Evolutionary conservation across 768 basidiomycete genomes (phyloP).

Genomic region (Mycena galopus): DNA sequence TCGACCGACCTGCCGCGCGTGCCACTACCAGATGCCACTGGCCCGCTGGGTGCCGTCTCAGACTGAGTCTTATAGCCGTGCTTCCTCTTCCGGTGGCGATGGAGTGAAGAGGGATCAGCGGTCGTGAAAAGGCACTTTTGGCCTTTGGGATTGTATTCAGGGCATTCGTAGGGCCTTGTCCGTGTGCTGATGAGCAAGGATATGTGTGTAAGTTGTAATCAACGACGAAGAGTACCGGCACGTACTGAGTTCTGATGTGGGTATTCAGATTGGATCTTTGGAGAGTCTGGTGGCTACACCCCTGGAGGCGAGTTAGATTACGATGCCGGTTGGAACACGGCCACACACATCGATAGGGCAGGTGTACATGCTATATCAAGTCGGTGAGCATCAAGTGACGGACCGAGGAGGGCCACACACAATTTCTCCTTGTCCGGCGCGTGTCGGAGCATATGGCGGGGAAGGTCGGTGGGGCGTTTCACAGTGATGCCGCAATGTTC

Average conservation of each 20-base stretch:
- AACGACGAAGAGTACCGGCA: not conserved
- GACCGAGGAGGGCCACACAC: not conserved
- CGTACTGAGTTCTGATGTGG: slow-evolving; percentile 33
- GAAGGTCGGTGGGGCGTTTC: slow-evolving; percentile 19
- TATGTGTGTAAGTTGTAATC: not conserved
- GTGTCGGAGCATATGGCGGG: slow-evolving; percentile 26
- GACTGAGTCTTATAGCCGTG: slow-evolving; percentile 19
- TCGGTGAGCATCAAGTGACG: not conserved
- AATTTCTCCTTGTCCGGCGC: slow-evolving; percentile 27
- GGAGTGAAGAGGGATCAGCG: slow-evolving; percentile 25
- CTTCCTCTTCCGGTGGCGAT: slow-evolving; percentile 33
- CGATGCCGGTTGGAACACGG: not conserved
- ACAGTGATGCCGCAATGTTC: slow-evolving; percentile 9
- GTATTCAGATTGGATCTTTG: slow-evolving; percentile 30
- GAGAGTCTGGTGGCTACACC: slow-evolving; percentile 27
- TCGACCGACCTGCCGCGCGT: slow-evolving; percentile 20
- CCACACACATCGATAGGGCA: slow-evolving; percentile 18
- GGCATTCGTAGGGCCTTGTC: slow-evolving; percentile 17
- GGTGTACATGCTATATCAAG: slow-evolving; percentile 16
- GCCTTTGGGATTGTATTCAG: slow-evolving; percentile 22
- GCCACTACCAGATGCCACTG: slow-evolving; percentile 23
- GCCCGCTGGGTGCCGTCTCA: not conserved
- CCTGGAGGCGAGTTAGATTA: not conserved
- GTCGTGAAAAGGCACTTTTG: slow-evolving; percentile 28
- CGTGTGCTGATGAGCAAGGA: slow-evolving; percentile 7